A percentile compares a stretch with the other conserved stretches of the same genome.
Evolutionary conservation across 441 rosid genomes (phyloP).

Genomic region (Populus hybrid): DNA sequence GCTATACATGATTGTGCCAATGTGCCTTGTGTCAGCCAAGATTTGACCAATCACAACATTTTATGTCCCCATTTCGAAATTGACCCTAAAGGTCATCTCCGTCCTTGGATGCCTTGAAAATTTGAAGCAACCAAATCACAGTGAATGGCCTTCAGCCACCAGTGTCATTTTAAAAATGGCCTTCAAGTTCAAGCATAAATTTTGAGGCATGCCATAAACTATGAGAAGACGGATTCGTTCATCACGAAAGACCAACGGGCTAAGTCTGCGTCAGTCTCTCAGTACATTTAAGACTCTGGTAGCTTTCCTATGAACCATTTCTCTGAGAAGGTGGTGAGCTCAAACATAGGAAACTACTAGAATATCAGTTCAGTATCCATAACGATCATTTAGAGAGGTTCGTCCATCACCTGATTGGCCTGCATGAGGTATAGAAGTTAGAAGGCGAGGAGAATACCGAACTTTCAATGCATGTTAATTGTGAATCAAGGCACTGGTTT

Average conservation of each 20-base stretch:
- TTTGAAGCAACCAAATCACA: not conserved
- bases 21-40: not conserved
- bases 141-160: not conserved
- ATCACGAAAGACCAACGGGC: not conserved
- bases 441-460: not conserved
- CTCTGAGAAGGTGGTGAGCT: not conserved
- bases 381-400: slow-evolving; percentile 80
- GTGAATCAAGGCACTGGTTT: not conserved
- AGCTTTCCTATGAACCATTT: not conserved
- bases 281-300: no score
- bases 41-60: not conserved
- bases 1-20: not conserved
- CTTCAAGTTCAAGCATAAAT: not conserved
- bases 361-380: slow-evolving; percentile 53
- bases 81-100: not conserved
- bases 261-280: not conserved
- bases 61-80: not conserved
- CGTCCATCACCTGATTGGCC: slow-evolving; percentile 99
- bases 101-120: not conserved
- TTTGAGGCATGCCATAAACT: not conserved
- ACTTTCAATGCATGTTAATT: not conserved
- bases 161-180: not conserved
- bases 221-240: not conserved
- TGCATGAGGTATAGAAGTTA: slow-evolving; percentile 21
- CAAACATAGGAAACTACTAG: not conserved